These are phyloP conservation scores for Tardiomyces digboiensis DNA, from an alignment of 1,139 yeast genomes.

Conservation along the genomic window DNA sequence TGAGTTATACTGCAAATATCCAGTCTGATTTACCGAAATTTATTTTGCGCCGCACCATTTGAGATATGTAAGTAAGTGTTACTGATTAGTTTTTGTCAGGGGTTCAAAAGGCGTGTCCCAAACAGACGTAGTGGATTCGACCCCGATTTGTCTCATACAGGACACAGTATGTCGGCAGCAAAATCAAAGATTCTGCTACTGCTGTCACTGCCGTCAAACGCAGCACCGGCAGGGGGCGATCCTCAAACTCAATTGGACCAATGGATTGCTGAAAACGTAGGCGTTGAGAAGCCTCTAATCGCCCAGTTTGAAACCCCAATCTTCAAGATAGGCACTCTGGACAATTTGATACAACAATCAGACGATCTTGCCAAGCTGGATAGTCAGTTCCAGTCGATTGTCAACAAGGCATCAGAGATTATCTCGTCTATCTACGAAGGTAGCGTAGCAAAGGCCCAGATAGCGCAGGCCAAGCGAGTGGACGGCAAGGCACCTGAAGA, in stretches of 20 bases:
- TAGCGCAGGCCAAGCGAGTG: constrained; percentile 39
- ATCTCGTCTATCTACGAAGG: constrained; percentile 43
- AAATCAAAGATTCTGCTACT: constrained; percentile 16
- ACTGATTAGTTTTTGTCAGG: no score
- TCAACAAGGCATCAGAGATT: constrained; percentile 69
- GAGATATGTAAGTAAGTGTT: no score
- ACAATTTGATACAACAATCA: constrained; percentile 79
- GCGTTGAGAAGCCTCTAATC: constrained; percentile 15
- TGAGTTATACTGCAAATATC: constrained; percentile 1
- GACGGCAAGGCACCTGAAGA: constrained; percentile 45
- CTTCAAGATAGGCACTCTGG: constrained; percentile 92
- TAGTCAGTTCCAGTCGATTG: constrained; percentile 56
- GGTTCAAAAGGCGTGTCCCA: no score
- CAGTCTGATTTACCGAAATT: no score
- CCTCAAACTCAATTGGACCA: constrained; percentile 28
- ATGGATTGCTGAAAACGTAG: constrained; percentile 29
- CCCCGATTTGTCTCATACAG: no score
- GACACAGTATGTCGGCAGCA: not conserved
- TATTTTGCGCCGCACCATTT: no score
- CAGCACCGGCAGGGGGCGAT: constrained; percentile 38
- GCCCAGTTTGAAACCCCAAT: constrained; percentile 59
- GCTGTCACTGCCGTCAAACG: constrained; percentile 39
- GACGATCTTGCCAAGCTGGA: constrained; percentile 84
- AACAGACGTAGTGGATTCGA: no score
- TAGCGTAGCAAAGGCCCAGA: constrained; percentile 34